phyloP scores from a whole-genome alignment of 2,329 filamentous ascomycete genomes.

The Orbilia brochopaga region DNA sequence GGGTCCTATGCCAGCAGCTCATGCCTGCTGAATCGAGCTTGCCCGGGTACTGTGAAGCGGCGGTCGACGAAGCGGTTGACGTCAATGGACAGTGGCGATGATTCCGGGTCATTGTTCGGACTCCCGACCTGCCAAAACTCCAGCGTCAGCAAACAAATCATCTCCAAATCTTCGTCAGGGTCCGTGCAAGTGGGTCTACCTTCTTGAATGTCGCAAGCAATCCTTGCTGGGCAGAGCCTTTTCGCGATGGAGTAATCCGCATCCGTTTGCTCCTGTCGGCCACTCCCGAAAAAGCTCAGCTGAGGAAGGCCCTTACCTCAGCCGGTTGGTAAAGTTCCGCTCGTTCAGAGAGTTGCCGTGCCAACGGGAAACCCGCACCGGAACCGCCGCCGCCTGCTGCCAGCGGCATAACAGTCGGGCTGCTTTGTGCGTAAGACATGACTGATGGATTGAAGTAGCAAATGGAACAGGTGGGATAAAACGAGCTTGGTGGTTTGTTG shows the following conservation, averaged over 20 bases:
- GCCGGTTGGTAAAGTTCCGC: background rate
- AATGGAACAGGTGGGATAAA: constrained; percentile 2
- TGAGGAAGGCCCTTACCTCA: background rate
- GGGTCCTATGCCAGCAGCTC: too few species aligned
- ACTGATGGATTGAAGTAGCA: too few species aligned
- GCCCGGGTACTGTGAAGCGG: too few species aligned
- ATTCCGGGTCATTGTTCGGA: background rate
- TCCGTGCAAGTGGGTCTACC: background rate
- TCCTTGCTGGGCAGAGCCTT: constrained; percentile 32
- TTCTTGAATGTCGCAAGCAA: constrained; percentile 4
- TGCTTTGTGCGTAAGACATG: too few species aligned
- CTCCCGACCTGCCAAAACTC: constrained; percentile 7
- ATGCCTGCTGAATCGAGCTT: too few species aligned
- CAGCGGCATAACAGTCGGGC: constrained; percentile 10
- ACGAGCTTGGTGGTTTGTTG: too few species aligned
- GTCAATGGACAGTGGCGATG: background rate
- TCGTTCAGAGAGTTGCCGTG: constrained; percentile 14
- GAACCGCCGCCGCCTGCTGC: constrained; percentile 21
- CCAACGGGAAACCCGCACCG: constrained; percentile 15
- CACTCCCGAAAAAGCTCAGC: constrained; percentile 21
- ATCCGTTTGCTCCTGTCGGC: constrained; percentile 13
- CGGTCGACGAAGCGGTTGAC: background rate
- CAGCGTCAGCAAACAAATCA: constrained; percentile 1
- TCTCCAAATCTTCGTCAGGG: background rate
- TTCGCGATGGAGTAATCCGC: constrained; percentile 15